Evolutionary conservation across 768 basidiomycete species (phyloP), one percentile per base, ranked within the genome.

Genomic region (Ramaria sp.): DNA sequence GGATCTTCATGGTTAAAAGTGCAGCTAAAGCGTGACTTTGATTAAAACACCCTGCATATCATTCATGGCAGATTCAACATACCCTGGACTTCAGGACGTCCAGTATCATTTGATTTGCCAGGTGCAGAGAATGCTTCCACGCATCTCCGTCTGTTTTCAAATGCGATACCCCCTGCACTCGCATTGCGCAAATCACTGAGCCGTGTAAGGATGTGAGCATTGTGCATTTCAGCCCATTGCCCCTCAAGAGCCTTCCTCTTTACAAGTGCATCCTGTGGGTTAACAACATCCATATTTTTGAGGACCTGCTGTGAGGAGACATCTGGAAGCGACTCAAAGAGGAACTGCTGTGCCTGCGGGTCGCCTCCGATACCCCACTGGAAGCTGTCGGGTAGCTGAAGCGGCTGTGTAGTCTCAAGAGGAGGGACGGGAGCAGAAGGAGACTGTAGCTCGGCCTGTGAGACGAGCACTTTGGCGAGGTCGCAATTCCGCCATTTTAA

Each of bases 51-150:
- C 32, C 28, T 32, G 25, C 18, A 22, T 12, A 16, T 6, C 30
- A 32, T 5, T 34, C 20, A 41, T 41, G 16, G 8, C 18, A 41
- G 20, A n/a, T 1, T 41, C 13, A 16, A 64, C 79, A 57, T 64
- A 91, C 94, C 91, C 77, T 96, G 94, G 0, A 96, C 93, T 63
- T 92, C 90, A 1, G 88, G 76, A 39, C 86, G 73, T 39, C 93
- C 94, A 0, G 92, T 73, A 66, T 94, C 88, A 56, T 76, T 79
- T 22, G 76, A 76, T 59, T 78, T 83, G 49, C 73, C 74, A 0
- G 77, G 74, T 6, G 75, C 71, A 0, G 93, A 95, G 69, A 98
- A 97, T 27, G 78, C 81, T 13, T 70, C 69, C 27, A 96, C 73
- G 57, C 93, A 85, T 58, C 91, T 75, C 63, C 80, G 73, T 56